These are phyloP conservation scores for Corinectria fuckeliana DNA, from an alignment of 2,329 filamentous ascomycete genomes.

Conservation along the genomic window DNA sequence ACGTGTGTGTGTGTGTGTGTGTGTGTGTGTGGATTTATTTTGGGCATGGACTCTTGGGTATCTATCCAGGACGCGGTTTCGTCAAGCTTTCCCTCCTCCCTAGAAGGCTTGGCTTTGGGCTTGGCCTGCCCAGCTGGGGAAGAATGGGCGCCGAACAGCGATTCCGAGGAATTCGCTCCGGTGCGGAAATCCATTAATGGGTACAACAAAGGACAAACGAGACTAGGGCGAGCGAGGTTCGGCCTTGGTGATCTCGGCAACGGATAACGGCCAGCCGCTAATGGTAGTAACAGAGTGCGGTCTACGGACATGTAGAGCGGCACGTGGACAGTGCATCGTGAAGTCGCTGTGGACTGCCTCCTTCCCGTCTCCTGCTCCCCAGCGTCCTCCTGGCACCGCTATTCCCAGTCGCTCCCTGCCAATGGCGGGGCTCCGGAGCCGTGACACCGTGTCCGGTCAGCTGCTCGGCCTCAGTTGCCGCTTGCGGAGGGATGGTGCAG, in stretches of 20 bases:
- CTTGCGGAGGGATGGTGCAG: neutral
- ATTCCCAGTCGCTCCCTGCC: too few relatives aligned
- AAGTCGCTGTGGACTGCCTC: neutral
- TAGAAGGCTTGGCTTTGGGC: neutral
- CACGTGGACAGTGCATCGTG: conserved; percentile 11
- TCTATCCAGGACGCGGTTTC: neutral
- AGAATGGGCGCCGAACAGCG: neutral
- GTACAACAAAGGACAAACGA: neutral
- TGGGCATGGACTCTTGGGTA: neutral
- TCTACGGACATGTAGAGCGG: conserved; percentile 2
- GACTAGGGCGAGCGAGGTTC: conserved; percentile 14
- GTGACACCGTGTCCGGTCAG: conserved; percentile 1
- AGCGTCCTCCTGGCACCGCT: neutral
- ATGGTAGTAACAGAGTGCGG: conserved; percentile 1
- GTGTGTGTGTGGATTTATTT: conserved; percentile 12
- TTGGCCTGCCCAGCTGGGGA: neutral
- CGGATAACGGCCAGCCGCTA: conserved; percentile 4
- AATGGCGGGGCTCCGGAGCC: conserved; percentile 13
- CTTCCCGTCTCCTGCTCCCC: too few relatives aligned
- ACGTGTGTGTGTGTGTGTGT: neutral
- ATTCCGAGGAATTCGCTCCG: conserved; percentile 10
- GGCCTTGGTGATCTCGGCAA: conserved; percentile 4
- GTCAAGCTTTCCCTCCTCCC: neutral
- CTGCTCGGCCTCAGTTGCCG: conserved; percentile 9
- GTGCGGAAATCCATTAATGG: neutral